Conservation (phyloP, 352 stramenopile genomes). For the Phytopythium chamaehyphon region DNA sequence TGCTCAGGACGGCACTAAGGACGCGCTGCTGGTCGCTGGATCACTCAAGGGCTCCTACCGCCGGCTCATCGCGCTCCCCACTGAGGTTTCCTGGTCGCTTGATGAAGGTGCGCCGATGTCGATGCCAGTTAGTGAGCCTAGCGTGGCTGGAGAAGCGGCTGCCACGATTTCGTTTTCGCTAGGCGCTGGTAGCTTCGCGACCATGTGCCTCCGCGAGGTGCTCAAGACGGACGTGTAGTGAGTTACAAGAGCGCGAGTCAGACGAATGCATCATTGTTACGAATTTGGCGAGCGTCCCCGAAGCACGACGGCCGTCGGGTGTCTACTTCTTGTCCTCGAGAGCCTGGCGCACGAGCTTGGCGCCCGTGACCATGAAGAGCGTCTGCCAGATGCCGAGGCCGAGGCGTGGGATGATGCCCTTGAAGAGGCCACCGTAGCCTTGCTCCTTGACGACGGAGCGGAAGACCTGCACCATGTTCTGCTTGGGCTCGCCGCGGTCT, state of each 20-base stretch:
- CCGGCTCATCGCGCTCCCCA: slow-evolving; percentile 33
- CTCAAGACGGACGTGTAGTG: slow-evolving; percentile 45
- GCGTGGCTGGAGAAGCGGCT: slow-evolving; percentile 1
- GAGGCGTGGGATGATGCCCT: slow-evolving; percentile 87
- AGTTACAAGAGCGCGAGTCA: neutral
- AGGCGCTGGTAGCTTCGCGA: slow-evolving; percentile 65
- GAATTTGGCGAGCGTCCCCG: neutral
- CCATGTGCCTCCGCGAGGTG: slow-evolving; percentile 74
- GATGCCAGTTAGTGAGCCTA: neutral
- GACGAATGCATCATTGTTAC: slow-evolving; percentile 12
- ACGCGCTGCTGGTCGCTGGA: slow-evolving; percentile 25
- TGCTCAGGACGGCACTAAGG: slow-evolving; percentile 38
- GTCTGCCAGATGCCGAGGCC: slow-evolving; percentile 89
- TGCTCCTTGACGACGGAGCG: slow-evolving; percentile 83
- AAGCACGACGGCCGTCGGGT: too few species aligned
- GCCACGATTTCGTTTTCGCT: slow-evolving; percentile 52
- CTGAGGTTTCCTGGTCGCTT: slow-evolving; percentile 40
- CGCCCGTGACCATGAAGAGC: slow-evolving; percentile 91
- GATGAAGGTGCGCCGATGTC: slow-evolving; percentile 12
- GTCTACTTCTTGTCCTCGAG: slow-evolving; percentile 58
- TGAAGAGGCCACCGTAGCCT: slow-evolving; percentile 82
- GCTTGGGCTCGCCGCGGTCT: slow-evolving; percentile 84
- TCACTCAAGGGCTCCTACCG: slow-evolving; percentile 65
- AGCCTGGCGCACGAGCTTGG: slow-evolving; percentile 86
- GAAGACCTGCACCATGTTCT: slow-evolving; percentile 90